phyloP scores from a whole-genome alignment of 176 grass and related monocot species.

The Carex cristatella region DNA sequence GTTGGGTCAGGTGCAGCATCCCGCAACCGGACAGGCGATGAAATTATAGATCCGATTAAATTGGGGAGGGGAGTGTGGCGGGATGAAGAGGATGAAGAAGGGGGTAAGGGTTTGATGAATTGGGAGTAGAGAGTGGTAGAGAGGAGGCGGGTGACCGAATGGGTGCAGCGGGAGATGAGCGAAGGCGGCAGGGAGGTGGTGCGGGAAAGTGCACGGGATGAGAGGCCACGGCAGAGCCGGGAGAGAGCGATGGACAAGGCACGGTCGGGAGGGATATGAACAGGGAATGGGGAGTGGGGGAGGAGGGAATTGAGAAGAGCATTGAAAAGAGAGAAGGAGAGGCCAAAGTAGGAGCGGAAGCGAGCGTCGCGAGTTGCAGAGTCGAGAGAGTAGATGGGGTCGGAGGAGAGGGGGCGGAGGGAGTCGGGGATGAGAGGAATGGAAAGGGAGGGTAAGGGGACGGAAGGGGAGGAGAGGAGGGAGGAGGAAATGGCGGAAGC shows the following conservation, averaged over 20 bases:
- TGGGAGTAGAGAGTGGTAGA: slow-evolving; percentile 3
- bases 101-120: slow-evolving; percentile 2
- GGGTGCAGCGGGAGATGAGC: slow-evolving; percentile 1
- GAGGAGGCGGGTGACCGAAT: background rate
- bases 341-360: background rate
- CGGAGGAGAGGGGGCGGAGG: slow-evolving; percentile 13
- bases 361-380: background rate
- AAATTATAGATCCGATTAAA: slow-evolving; percentile 1
- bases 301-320: slow-evolving; percentile 5
- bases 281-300: slow-evolving; percentile 19
- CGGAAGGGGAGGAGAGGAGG: background rate
- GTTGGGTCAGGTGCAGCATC: background rate
- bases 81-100: background rate
- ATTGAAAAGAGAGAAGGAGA: slow-evolving; percentile 23
- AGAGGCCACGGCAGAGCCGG: background rate
- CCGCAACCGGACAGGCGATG: background rate
- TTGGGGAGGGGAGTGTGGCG: background rate
- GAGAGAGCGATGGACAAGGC: background rate
- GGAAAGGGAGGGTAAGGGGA: background rate
- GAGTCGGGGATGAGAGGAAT: background rate
- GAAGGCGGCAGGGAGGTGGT: background rate
- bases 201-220: background rate
- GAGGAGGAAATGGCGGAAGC: background rate
- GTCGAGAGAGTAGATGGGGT: background rate
- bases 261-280: slow-evolving; percentile 6